Base-by-base conservation (phyloP, 2,329 filamentous ascomycete species). In the Tolypocladium ovalisporum region DNA sequence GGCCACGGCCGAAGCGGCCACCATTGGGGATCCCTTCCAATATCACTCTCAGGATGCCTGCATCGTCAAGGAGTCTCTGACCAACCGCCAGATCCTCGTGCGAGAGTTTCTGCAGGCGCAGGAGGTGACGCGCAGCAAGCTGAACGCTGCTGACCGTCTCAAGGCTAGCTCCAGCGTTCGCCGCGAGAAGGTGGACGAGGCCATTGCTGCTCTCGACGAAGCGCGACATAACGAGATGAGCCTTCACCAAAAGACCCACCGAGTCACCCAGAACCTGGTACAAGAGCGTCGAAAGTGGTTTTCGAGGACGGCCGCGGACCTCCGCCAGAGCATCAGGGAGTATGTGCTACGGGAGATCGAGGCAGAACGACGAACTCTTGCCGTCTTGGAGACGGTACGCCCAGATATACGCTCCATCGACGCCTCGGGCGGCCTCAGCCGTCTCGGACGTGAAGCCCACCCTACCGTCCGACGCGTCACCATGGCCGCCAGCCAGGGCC, bases 31-130 rank as follows among this genome's bases (percentile, higher is more conserved):
- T 65, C 90, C 94, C 13, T 85, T 99, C 61, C 89, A 92, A 66
- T 97, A 97, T 69, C 91, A 97, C 74, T 96, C 91, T 51, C 87
- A 90, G 58, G 94, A 99, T 71, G 90, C 94, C 51, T 96, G 97
- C 69, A 96, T 97, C 65, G 94, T 97, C 63, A 99, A 99, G 73
- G 94, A 99, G 70, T 96, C 92, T 13, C 81, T 99, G 61, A 99
- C 94, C 4, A 99, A 99, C 75, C 89, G 94, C 15, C 94, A 99
- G 74, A 96, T 99, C 61, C 82, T 99, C 24, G 87, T 96, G 49
- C 90, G 94, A 59, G 94, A 99, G 68, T 85, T 97, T 59, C 76
- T 96, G 32, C 90, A 97, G 72, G 92, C 94, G 1, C 92, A 97
- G 70, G 89, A 96, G 69, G 79, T 79, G 27, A 91, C 92, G 1